Base-by-base conservation (phyloP, 306 rosid species). In the Betula pendula region DNA sequence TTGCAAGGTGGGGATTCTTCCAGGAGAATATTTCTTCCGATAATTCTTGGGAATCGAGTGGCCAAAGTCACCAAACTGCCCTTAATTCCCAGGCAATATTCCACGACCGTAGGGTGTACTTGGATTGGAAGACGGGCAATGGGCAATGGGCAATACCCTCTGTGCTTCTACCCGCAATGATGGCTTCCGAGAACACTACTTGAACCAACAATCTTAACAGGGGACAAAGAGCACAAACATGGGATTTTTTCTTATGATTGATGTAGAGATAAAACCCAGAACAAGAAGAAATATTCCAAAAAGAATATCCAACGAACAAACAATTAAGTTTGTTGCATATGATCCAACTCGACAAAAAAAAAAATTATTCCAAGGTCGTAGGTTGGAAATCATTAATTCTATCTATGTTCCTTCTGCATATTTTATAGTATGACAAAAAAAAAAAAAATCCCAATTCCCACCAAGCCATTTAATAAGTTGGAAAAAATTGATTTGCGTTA, bases 191-290 rank as follows among this genome's bases (percentile, higher is more conserved):
- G 74, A 56, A 44, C 55, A 70, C 68, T 70, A 68, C 40, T 72
- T 77, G 50, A 73, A 62, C 70, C 47, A 58, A 75, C 80, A 16
- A n/a, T 50, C 67, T 76, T 51, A 55, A 52, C 40, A 47, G 44
- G 75, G 70, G 77, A 73, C 80, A 51, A 60, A 35, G 77, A 77
- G 71, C 78, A 79, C 84, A 48, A 85, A 60, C 35, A 52, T 73
- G 72, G 67, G 77, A 65, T 50, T 80, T 79, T 79, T 68, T 72
- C 78, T 49, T 50, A 81, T 79, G 85, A 81, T 81, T 78, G 81
- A 49, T 0, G 84, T 82, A 25, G 42, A 66, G n/a, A n/a, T n/a
- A n/a, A 13, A 75, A 58, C 72, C 40, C 53, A 75, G 75, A 66
- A 42, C 5, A 4, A 1, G 15, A 44, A 42, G 3, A 15, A 22